These are phyloP conservation scores for Eucalyptus melliodora DNA, from an alignment of 345 rosid species.

Conservation along the genomic window DNA sequence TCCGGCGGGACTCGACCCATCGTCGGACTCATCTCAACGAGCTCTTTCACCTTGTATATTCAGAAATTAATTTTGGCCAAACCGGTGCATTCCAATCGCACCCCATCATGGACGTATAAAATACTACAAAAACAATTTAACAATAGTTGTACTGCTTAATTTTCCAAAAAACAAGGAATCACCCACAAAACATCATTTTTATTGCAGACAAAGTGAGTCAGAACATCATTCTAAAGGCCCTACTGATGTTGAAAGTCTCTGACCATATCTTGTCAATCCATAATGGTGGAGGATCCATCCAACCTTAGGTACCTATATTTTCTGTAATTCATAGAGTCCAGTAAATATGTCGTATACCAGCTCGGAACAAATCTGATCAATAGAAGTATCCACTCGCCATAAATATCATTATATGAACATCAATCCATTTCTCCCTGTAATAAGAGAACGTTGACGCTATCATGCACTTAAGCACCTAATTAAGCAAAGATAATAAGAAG, in stretches of 20 bases:
- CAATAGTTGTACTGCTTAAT: not conserved
- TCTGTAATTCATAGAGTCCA: conserved; percentile 92
- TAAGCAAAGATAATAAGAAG: not conserved
- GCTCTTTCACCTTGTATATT: no score
- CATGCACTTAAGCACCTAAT: not conserved
- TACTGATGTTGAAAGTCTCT: conserved; percentile 95
- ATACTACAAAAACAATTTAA: not conserved
- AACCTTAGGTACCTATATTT: conserved; percentile 94
- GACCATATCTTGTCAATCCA: conserved; percentile 89
- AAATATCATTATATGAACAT: not conserved
- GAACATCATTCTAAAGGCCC: not conserved
- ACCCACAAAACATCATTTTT: not conserved
- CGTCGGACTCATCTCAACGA: no score
- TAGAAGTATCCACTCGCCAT: not conserved
- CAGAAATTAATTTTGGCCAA: no score
- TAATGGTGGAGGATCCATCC: conserved; percentile 95
- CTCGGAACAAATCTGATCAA: not conserved
- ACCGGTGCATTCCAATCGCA: no score
- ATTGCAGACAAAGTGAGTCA: not conserved
- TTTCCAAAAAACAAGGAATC: not conserved
- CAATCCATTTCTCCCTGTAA: not conserved
- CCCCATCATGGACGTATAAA: no score
- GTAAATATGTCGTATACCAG: not conserved
- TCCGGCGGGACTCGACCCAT: no score
- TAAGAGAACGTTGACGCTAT: not conserved